These are phyloP conservation scores for Penicillium ochrochloron DNA, from an alignment of 495 filamentous ascomycete genomes.

Conservation along the genomic window DNA sequence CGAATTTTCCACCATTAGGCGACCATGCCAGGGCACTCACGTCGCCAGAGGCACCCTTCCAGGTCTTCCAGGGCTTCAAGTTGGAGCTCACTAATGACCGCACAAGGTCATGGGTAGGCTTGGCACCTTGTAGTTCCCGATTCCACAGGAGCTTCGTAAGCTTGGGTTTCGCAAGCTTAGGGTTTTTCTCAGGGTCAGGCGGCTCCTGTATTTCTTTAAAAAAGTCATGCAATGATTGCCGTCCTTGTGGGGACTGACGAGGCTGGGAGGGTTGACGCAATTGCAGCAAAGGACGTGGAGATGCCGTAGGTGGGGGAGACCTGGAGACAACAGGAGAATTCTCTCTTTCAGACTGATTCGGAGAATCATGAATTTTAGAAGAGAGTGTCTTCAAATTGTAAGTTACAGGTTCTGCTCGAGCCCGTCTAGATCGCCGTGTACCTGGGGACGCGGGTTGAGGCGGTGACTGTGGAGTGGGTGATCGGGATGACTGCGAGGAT, in stretches of 20 bases:
- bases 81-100: constrained; percentile 24
- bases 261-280: background rate
- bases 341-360: background rate
- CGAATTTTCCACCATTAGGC: constrained; percentile 53
- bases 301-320: background rate
- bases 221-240: background rate
- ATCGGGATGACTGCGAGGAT: background rate
- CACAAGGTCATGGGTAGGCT: constrained; percentile 20
- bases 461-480: background rate
- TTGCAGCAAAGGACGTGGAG: background rate
- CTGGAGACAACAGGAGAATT: background rate
- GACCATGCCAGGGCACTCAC: constrained; percentile 54
- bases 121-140: constrained; percentile 33
- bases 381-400: constrained; percentile 22
- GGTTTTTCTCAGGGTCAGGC: no score
- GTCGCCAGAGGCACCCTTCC: constrained; percentile 59
- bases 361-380: background rate
- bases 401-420: constrained; percentile 17
- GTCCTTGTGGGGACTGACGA: background rate
- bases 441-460: no score
- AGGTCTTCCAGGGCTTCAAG: constrained; percentile 44
- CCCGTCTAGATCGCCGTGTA: constrained; percentile 18
- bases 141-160: constrained; percentile 27
- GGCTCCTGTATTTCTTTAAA: no score
- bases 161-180: constrained; percentile 1